Percentiles rank a stretch among this genome's conserved stretches.
Conservation (phyloP, 768 basidiomycete species). For the Tricholoma hemisulphureum region DNA sequence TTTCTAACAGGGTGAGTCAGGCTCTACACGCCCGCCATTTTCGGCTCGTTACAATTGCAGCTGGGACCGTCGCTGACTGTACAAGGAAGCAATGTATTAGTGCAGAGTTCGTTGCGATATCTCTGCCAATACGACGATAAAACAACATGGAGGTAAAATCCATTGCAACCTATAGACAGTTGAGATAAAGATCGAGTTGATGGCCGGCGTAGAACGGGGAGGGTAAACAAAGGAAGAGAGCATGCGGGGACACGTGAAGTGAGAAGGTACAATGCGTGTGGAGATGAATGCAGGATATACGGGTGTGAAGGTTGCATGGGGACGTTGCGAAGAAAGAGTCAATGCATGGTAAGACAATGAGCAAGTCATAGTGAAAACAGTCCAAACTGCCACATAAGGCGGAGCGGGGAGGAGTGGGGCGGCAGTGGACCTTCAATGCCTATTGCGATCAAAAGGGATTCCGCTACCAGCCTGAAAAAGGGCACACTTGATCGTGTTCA, state of each 20-base stretch:
- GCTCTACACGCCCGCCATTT: too few species aligned
- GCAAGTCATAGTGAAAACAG: neutral
- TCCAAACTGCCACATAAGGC: neutral
- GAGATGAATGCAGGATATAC: neutral
- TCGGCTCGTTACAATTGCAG: too few species aligned
- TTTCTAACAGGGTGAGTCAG: too few species aligned
- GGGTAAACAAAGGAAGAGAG: neutral
- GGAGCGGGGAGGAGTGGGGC: neutral
- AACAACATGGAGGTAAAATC: neutral
- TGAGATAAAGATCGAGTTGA: neutral
- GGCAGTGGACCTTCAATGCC: neutral
- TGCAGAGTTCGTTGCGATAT: neutral
- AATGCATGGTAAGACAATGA: neutral
- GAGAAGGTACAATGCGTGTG: neutral
- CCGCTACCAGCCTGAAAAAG: slow-evolving; percentile 47
- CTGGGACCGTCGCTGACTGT: neutral
- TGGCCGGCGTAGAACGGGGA: neutral
- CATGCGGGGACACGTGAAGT: neutral
- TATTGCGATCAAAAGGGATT: slow-evolving; percentile 19
- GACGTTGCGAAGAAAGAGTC: neutral
- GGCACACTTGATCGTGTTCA: slow-evolving; percentile 49
- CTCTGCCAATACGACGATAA: neutral
- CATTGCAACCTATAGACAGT: neutral
- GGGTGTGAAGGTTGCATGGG: neutral
- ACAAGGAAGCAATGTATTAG: neutral